Base-by-base conservation (phyloP, 202 grass and related monocot species). In the Elaeis oleifera region DNA sequence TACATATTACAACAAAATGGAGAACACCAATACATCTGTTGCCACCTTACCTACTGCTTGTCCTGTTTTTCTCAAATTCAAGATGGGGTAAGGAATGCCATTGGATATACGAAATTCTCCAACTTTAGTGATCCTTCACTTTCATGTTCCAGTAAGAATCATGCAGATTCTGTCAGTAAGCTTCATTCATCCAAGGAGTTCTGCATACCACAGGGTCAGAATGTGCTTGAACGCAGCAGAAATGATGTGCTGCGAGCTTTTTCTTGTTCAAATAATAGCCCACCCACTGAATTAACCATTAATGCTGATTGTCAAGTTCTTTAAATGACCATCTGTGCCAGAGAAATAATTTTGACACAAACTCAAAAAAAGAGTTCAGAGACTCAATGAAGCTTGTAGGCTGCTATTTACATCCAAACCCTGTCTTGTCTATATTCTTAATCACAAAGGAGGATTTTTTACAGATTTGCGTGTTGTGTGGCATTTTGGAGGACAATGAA, bases 401-500 rank as follows among this genome's bases (percentile, higher is more conserved):
- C 58, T 87, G 59, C 58, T 90, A 88, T 71, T 65, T 78, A 22
- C 91, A 96, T 59, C 87, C 79, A 53, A 68, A 73, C 21, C 81
- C 81, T 59, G 71, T 90, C 66, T 82, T 96, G 66, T 88, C 79
- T 71, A 67, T 90, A 57, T 81, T 66, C 50, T 75, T 96, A 63
- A 90, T 60, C 36, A 65, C 84, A 50, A 76, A 83, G 60, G 67
- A 76, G 55, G 58, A 72, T 73, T 64, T 25, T 53, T 76, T 88
- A 71, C 68, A 81, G 17, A 73, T 90, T 72, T 85, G 76, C 74
- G 91, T 90, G 57, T 77, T 90, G 18, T 85, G 81, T 83, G 87
- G 91, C 50, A 26, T 70, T 71, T 23, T 71, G 54, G 78, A 83
- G 61, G 77, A 61, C 76, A 80, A 64, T 58, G 26, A 83, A 67